These are phyloP conservation scores for Bromus sterilis DNA, from an alignment of 176 grass and related monocot species.

Conservation along the genomic window DNA sequence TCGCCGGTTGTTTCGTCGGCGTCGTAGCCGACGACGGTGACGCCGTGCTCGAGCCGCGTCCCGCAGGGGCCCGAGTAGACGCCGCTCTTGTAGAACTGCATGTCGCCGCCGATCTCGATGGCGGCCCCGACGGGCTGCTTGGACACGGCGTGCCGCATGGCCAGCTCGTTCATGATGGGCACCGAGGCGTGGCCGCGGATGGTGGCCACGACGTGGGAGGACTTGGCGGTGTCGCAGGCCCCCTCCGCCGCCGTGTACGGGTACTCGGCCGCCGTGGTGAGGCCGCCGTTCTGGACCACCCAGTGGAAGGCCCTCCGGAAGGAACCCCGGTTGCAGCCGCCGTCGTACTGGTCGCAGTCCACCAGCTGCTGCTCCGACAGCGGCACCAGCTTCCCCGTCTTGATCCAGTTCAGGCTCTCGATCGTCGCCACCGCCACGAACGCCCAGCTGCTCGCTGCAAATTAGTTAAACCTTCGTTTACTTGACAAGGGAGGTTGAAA, in stretches of 20 bases:
- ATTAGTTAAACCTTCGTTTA: not conserved
- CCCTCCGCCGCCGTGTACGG: conserved; percentile 22
- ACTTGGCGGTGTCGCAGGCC: not conserved
- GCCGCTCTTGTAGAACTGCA: conserved; percentile 42
- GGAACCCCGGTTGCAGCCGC: conserved; percentile 30
- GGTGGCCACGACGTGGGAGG: not conserved
- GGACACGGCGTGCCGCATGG: conserved; percentile 17
- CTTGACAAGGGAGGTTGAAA: not conserved
- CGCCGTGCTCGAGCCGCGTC: conserved; percentile 18
- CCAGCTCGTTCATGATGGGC: not conserved
- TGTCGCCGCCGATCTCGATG: conserved; percentile 25
- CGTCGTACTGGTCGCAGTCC: conserved; percentile 38
- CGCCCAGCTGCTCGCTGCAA: conserved; percentile 44
- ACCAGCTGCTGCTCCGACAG: conserved; percentile 60
- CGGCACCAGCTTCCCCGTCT: conserved; percentile 4
- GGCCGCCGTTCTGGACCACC: conserved; percentile 33
- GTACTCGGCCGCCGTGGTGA: conserved; percentile 27
- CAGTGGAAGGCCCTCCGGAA: conserved; percentile 11
- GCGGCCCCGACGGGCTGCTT: conserved; percentile 33
- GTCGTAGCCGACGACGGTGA: conserved; percentile 49
- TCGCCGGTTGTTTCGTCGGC: not conserved
- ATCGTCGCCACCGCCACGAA: conserved; percentile 43
- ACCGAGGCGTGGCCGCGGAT: conserved; percentile 17
- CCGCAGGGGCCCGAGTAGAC: conserved; percentile 41
- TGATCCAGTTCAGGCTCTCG: conserved; percentile 43